Percentiles rank a stretch among this genome's conserved stretches.
phyloP scores from a whole-genome alignment of 495 filamentous ascomycete species.

The Thermothielavioides terrestris region DNA sequence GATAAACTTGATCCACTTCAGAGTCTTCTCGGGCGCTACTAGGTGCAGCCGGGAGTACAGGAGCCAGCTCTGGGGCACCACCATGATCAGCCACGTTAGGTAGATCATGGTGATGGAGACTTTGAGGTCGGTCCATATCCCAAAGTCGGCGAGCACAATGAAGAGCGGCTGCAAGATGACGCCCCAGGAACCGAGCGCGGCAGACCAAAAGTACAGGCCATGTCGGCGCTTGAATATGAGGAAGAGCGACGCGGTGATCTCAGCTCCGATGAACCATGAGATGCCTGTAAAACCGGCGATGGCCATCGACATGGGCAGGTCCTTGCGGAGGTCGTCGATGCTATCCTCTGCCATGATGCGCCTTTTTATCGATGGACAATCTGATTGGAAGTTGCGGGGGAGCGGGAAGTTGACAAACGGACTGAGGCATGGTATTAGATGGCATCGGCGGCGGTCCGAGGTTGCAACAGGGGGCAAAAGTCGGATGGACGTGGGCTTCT shows the following conservation, averaged over 20 bases:
- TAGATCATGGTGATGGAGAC: slow-evolving; percentile 26
- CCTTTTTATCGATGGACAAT: too few relatives aligned
- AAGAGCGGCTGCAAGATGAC: slow-evolving; percentile 31
- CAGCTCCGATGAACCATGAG: slow-evolving; percentile 40
- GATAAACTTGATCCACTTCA: slow-evolving; percentile 16
- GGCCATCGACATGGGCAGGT: slow-evolving; percentile 22
- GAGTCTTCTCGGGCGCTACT: slow-evolving; percentile 18
- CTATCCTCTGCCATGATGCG: neutral
- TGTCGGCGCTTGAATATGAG: slow-evolving; percentile 45
- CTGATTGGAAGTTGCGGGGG: too few relatives aligned
- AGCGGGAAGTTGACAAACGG: too few relatives aligned
- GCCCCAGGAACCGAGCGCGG: slow-evolving; percentile 41
- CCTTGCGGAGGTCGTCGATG: slow-evolving; percentile 8
- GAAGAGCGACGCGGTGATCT: slow-evolving; percentile 48
- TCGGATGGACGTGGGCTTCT: too few relatives aligned
- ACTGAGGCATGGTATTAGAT: too few relatives aligned
- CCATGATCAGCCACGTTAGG: slow-evolving; percentile 28
- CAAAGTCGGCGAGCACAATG: slow-evolving; percentile 31
- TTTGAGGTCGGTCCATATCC: slow-evolving; percentile 16
- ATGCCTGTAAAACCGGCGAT: slow-evolving; percentile 48
- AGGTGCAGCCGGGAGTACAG: slow-evolving; percentile 37
- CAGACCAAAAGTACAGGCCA: slow-evolving; percentile 52
- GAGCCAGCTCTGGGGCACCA: slow-evolving; percentile 25
- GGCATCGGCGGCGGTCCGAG: too few relatives aligned
- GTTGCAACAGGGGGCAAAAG: too few relatives aligned